Evolutionary conservation across 1,284 basidiomycete species (phyloP).

Genomic region (Cutaneotrichosporon arboriforme): DNA sequence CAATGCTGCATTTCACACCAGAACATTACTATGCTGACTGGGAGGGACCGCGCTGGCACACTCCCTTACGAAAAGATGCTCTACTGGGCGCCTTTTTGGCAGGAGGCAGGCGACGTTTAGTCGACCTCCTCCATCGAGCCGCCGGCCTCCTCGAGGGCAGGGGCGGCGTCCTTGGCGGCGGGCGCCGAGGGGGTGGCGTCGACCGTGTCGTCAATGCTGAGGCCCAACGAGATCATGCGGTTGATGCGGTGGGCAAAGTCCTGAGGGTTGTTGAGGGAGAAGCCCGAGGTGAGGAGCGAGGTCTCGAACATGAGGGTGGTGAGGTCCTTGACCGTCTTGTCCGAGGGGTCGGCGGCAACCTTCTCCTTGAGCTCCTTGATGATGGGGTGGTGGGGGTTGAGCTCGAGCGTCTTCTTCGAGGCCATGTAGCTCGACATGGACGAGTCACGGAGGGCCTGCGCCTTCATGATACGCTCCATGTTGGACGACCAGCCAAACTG

Average conservation of each 20-base stretch:
- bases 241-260: slow-evolving; percentile 94
- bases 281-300: slow-evolving; percentile 84
- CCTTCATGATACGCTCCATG: slow-evolving; percentile 99
- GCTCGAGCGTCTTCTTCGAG: slow-evolving; percentile 97
- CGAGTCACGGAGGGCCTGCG: slow-evolving; percentile 95
- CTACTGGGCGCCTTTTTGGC: background rate
- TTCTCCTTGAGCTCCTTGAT: slow-evolving; percentile 91
- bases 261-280: slow-evolving; percentile 90
- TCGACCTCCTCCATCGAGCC: slow-evolving; percentile 52
- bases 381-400: slow-evolving; percentile 91
- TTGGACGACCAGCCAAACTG: slow-evolving; percentile 99
- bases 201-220: slow-evolving; percentile 51
- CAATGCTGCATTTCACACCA: slow-evolving; percentile 13
- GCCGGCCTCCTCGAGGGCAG: slow-evolving; percentile 44
- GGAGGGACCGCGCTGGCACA: slow-evolving; percentile 17
- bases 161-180: slow-evolving; percentile 35
- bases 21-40: slow-evolving; percentile 3
- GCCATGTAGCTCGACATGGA: slow-evolving; percentile 99
- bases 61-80: slow-evolving; percentile 3
- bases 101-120: slow-evolving; percentile 36
- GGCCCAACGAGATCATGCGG: slow-evolving; percentile 81
- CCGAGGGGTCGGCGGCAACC: slow-evolving; percentile 92
- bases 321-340: slow-evolving; percentile 96
- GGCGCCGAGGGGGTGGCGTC: slow-evolving; percentile 26
- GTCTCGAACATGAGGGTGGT: slow-evolving; percentile 97